phyloP scores from a whole-genome alignment of 768 basidiomycete genomes.

The Leccinum aurantiacum region DNA sequence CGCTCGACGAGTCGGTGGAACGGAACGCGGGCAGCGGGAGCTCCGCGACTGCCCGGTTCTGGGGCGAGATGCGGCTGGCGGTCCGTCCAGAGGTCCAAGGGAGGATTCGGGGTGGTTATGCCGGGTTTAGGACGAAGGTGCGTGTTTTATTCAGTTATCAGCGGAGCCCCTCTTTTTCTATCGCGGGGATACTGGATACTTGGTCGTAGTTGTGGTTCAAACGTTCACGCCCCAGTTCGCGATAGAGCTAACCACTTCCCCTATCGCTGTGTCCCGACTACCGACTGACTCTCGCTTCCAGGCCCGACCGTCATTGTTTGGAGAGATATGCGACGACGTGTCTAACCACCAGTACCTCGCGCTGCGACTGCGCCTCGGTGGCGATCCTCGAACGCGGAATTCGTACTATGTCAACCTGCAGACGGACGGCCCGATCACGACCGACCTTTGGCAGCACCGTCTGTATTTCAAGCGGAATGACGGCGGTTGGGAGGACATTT shows the following conservation, averaged over 20 bases:
- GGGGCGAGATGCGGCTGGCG: slow-evolving; percentile 72
- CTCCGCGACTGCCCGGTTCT: slow-evolving; percentile 64
- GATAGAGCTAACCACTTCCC: neutral
- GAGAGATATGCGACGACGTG: slow-evolving; percentile 81
- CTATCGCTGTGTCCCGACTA: neutral
- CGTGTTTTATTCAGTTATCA: slow-evolving; percentile 4
- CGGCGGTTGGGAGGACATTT: slow-evolving; percentile 78
- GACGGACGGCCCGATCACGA: slow-evolving; percentile 76
- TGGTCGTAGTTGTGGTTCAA: too few species aligned
- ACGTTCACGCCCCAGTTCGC: neutral
- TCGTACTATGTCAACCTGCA: slow-evolving; percentile 96
- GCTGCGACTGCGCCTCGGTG: slow-evolving; percentile 74
- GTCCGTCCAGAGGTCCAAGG: slow-evolving; percentile 68
- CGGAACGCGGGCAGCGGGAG: slow-evolving; percentile 46
- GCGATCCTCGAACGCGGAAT: slow-evolving; percentile 71
- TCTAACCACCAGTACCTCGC: slow-evolving; percentile 79
- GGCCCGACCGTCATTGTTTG: slow-evolving; percentile 82
- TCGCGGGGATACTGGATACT: too few species aligned
- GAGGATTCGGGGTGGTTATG: slow-evolving; percentile 81
- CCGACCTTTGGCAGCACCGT: slow-evolving; percentile 93
- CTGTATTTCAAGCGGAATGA: slow-evolving; percentile 72
- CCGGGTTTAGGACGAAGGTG: slow-evolving; percentile 87
- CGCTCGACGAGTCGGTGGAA: slow-evolving; percentile 55
- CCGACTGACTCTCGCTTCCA: slow-evolving; percentile 28
- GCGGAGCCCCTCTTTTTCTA: neutral